A percentile compares a stretch with the other conserved stretches of the same genome.
These are phyloP conservation scores for Thielaviopsis musarum DNA, from an alignment of 2,329 filamentous ascomycete species.

Conservation along the genomic window DNA sequence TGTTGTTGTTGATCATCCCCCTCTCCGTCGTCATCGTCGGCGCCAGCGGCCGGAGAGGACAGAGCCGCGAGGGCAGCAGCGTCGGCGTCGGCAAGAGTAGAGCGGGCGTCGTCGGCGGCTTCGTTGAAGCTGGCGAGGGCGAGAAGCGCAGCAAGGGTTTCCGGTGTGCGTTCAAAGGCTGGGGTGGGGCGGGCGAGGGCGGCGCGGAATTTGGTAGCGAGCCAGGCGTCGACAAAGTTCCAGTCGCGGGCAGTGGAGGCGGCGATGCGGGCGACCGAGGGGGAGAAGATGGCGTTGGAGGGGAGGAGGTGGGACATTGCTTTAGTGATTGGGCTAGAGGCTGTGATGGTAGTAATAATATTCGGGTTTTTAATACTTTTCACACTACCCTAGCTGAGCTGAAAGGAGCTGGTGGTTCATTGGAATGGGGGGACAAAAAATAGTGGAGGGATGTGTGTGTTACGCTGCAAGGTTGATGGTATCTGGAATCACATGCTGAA, in stretches of 20 bases:
- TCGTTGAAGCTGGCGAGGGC: constrained; percentile 63
- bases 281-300: constrained; percentile 45
- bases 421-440: not conserved
- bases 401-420: not conserved
- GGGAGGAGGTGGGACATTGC: constrained; percentile 24
- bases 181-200: constrained; percentile 43
- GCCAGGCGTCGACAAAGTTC: constrained; percentile 75
- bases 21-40: constrained; percentile 7
- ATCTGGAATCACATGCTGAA: not conserved
- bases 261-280: constrained; percentile 53
- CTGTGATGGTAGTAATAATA: not conserved
- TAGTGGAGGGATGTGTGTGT: not conserved
- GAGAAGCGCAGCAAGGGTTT: constrained; percentile 61
- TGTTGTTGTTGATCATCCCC: not conserved
- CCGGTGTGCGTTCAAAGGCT: constrained; percentile 69
- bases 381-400: not conserved
- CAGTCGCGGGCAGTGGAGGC: constrained; percentile 79
- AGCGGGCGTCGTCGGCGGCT: constrained; percentile 52
- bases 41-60: too few species aligned
- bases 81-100: constrained; percentile 40
- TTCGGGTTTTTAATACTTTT: not conserved
- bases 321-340: not conserved
- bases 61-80: constrained; percentile 34
- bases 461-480: not conserved
- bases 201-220: constrained; percentile 46